Conservation (phyloP, 2,329 filamentous ascomycete species). For the Fusarium sp. region DNA sequence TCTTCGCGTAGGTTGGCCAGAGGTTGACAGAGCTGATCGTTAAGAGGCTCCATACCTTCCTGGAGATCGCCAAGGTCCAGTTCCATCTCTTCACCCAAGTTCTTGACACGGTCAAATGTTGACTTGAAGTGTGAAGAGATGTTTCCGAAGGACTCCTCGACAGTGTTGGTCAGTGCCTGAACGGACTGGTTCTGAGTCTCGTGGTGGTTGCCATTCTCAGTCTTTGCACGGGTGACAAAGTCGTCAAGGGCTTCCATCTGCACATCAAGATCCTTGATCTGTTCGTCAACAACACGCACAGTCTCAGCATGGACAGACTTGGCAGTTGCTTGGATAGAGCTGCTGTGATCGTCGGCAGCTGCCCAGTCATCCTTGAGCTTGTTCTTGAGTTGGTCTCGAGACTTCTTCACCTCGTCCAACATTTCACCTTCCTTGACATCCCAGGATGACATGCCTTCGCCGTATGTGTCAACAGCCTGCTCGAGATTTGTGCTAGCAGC, state of each 20-base stretch:
- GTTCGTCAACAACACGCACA: slow-evolving; percentile 87
- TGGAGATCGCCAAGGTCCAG: slow-evolving; percentile 70
- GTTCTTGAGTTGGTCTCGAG: slow-evolving; percentile 81
- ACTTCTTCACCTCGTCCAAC: slow-evolving; percentile 77
- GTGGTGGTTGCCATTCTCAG: slow-evolving; percentile 84
- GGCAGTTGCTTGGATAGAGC: slow-evolving; percentile 85
- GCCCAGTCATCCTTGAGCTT: slow-evolving; percentile 90
- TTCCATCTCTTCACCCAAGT: slow-evolving; percentile 77
- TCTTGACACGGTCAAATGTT: slow-evolving; percentile 75
- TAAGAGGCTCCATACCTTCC: slow-evolving; percentile 72
- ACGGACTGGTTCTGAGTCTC: slow-evolving; percentile 76
- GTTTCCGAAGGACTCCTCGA: slow-evolving; percentile 79
- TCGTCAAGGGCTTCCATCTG: slow-evolving; percentile 93
- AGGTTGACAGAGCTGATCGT: slow-evolving; percentile 73
- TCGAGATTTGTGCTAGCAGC: slow-evolving; percentile 75
- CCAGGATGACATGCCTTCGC: slow-evolving; percentile 81
- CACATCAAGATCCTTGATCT: slow-evolving; percentile 86
- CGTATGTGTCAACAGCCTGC: slow-evolving; percentile 74
- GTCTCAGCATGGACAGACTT: slow-evolving; percentile 92
- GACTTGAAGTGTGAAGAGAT: slow-evolving; percentile 78
- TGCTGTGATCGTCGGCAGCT: slow-evolving; percentile 81
- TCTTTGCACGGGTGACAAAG: slow-evolving; percentile 85
- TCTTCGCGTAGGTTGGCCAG: slow-evolving; percentile 77
- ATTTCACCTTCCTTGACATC: slow-evolving; percentile 75
- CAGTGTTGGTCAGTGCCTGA: slow-evolving; percentile 73